A percentile compares a stretch with the other conserved stretches of the same genome.
phyloP scores from a whole-genome alignment of 306 rosid genomes.

The Corylus heterophylla region DNA sequence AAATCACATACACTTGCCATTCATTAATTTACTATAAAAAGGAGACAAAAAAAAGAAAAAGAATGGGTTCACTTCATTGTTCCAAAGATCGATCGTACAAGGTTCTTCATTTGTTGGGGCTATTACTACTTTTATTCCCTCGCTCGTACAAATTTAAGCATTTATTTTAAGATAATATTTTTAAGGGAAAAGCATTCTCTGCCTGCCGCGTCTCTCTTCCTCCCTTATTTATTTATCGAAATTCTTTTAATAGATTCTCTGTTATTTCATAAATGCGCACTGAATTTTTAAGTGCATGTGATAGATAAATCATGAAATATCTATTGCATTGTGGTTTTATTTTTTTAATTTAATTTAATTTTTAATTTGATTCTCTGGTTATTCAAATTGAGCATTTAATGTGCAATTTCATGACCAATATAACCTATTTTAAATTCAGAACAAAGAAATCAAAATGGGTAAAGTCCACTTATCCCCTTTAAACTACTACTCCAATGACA shows the following conservation, averaged over 20 bases:
- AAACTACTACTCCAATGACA: too few species aligned
- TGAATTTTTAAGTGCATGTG: background rate
- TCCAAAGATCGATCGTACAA: constrained; percentile 22
- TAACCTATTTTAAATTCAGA: too few species aligned
- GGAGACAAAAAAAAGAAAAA: background rate
- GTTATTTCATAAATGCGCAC: background rate
- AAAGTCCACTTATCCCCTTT: too few species aligned
- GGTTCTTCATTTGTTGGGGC: background rate
- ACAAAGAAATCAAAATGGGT: too few species aligned
- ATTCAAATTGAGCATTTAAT: background rate
- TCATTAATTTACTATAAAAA: background rate
- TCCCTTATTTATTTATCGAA: background rate
- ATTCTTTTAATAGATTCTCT: constrained; percentile 1
- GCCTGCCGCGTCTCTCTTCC: constrained; percentile 13
- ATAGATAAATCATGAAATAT: too few species aligned
- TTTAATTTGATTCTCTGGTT: background rate
- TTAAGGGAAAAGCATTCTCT: background rate
- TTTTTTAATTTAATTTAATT: too few species aligned
- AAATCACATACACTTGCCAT: constrained; percentile 20
- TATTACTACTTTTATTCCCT: too few species aligned
- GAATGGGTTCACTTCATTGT: background rate
- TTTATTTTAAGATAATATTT: too few species aligned
- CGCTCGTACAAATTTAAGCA: too few species aligned
- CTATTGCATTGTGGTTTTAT: too few species aligned
- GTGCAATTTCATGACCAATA: background rate